phyloP scores from a whole-genome alignment of 2,329 filamentous ascomycete genomes.

The Aureobasidium namibiae region DNA sequence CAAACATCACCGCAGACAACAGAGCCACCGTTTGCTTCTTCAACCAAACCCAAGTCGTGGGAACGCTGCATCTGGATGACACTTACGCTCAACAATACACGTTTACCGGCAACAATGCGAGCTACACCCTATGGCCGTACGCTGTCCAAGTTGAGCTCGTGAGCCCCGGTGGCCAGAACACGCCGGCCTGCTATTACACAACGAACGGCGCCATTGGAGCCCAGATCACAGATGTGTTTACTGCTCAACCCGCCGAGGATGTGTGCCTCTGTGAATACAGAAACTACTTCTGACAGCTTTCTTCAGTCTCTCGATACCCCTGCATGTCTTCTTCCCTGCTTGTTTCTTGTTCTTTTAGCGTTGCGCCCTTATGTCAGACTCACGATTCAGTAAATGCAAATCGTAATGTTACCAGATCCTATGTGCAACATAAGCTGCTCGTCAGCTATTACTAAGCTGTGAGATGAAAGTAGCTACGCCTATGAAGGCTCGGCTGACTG shows the following conservation, averaged over 20 bases:
- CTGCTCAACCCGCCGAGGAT: constrained; percentile 26
- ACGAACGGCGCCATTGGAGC: constrained; percentile 30
- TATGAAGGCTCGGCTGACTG: no score
- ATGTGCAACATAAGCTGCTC: neutral
- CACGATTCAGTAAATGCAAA: neutral
- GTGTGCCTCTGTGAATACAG: constrained; percentile 41
- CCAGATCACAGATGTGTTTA: constrained; percentile 27
- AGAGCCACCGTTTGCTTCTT: constrained; percentile 50
- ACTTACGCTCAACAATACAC: constrained; percentile 17
- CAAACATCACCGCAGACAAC: constrained; percentile 36
- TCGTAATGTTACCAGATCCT: neutral
- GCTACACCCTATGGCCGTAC: constrained; percentile 47
- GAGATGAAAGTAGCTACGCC: no score
- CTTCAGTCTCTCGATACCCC: neutral
- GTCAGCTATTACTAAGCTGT: neutral
- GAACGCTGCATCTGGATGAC: constrained; percentile 44
- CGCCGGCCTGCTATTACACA: constrained; percentile 47
- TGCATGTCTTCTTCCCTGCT: neutral
- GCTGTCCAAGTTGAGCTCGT: constrained; percentile 49
- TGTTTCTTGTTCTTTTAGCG: neutral
- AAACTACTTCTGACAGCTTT: constrained; percentile 23
- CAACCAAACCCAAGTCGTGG: constrained; percentile 47
- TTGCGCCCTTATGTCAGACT: neutral
- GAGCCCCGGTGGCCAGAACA: constrained; percentile 38
- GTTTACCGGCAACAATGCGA: constrained; percentile 10